These are phyloP conservation scores for Stereocaulon alpinum DNA, from an alignment of 495 filamentous ascomycete genomes.

Conservation along the genomic window DNA sequence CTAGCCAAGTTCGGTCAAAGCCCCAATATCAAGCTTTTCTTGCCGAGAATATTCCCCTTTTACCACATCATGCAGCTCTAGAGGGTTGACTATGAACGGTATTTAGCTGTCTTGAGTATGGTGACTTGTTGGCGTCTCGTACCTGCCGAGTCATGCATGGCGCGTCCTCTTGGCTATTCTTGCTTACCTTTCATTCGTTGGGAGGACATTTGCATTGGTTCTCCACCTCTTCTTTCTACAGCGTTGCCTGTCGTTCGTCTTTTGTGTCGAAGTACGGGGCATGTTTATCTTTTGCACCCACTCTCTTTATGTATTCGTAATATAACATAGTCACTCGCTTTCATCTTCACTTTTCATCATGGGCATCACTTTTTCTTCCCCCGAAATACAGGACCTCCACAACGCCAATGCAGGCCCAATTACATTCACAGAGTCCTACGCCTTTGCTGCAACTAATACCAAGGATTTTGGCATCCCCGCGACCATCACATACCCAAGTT, in stretches of 20 bases:
- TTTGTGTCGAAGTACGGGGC: not conserved
- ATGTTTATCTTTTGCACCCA: not conserved
- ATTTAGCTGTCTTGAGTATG: not conserved
- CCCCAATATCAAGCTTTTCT: not conserved
- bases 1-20: not conserved
- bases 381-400: not conserved
- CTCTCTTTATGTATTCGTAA: not conserved
- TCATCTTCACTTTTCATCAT: not conserved
- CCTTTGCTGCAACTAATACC: not conserved
- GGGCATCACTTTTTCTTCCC: not conserved
- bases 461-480: not conserved
- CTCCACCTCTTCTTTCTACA: not conserved
- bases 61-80: not conserved
- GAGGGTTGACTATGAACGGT: not conserved
- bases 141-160: no score
- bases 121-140: not conserved
- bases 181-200: not conserved
- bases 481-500: not conserved
- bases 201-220: not conserved
- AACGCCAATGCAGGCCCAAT: not conserved
- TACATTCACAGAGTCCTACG: not conserved
- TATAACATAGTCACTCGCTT: not conserved
- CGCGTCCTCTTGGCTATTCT: not conserved
- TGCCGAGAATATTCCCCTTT: not conserved
- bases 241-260: not conserved